Evolutionary conservation across 768 basidiomycete species (phyloP).

Genomic region (Phylloporus arenicola): DNA sequence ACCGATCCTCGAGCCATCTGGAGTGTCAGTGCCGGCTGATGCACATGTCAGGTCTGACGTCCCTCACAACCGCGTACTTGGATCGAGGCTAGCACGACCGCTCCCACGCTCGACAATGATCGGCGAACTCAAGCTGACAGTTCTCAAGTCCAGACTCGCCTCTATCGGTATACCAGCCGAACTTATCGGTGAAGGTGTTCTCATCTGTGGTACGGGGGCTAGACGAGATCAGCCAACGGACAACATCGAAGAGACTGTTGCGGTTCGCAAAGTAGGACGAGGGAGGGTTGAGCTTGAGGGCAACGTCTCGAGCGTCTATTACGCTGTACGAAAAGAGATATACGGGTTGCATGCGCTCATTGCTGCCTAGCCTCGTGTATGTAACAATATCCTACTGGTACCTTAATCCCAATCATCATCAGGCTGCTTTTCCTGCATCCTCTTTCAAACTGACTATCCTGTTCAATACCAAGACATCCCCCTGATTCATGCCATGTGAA

Average conservation of each 20-base stretch:
- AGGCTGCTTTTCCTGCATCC: slow-evolving; percentile 68
- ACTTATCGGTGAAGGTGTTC: slow-evolving; percentile 94
- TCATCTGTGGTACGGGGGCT: slow-evolving; percentile 73
- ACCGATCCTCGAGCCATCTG: slow-evolving; percentile 75
- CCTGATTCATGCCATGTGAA: slow-evolving; percentile 46
- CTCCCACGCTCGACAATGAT: slow-evolving; percentile 94
- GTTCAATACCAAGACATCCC: slow-evolving; percentile 82
- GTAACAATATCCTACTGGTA: slow-evolving; percentile 7
- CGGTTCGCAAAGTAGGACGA: slow-evolving; percentile 81
- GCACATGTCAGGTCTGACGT: slow-evolving; percentile 19
- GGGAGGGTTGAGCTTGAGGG: slow-evolving; percentile 90
- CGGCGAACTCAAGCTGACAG: slow-evolving; percentile 90
- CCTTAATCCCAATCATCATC: neutral
- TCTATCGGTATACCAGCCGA: slow-evolving; percentile 81
- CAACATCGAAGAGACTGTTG: slow-evolving; percentile 62
- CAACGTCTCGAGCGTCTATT: slow-evolving; percentile 82
- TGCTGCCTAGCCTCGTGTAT: slow-evolving; percentile 42
- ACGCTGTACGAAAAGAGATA: slow-evolving; percentile 81
- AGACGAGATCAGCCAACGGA: slow-evolving; percentile 40
- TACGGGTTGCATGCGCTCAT: slow-evolving; percentile 89
- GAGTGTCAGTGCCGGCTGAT: slow-evolving; percentile 28
- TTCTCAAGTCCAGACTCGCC: slow-evolving; percentile 75
- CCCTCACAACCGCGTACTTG: slow-evolving; percentile 44
- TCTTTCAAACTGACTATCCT: slow-evolving; percentile 93
- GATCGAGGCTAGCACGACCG: slow-evolving; percentile 57